Base-by-base conservation (phyloP, 2,329 filamentous ascomycete species). In the Nemania sp. region DNA sequence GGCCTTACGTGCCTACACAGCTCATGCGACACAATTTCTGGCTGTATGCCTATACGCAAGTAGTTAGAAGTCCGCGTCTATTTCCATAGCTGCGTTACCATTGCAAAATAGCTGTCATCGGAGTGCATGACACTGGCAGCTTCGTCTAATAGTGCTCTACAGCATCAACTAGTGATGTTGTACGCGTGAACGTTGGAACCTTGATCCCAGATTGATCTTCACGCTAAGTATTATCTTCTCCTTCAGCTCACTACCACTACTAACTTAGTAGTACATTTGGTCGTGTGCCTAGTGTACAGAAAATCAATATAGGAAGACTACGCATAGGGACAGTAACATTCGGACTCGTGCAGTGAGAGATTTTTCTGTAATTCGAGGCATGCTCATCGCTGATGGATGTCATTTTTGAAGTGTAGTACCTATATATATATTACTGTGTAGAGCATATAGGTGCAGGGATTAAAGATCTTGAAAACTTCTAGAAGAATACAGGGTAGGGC, bases 201-300 rank as follows among this genome's bases (percentile, higher is more conserved):
- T 34, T 46, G 50, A 53, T 56, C 54, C 49, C 20, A 14, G 49
- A 8, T 39, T 12, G 41, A 42, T 53, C 40, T 43, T 39, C 26
- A 8, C 23, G 15, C 31, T n/a, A 22, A 19, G 34, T 30, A 26
- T 20, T 33, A 3, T 31, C 14, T 23, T 22, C 11, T 30, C 37
- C n/a, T 40, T 20, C 39, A 49, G 26, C 24, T 12, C 22, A 6
- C 17, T 31, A 19, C 19, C 28, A 31, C 28, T 31, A 22, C 17
- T 31, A n/a, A n/a, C n/a, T n/a, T n/a, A n/a, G n/a, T n/a, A n/a
- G n/a, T n/a, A n/a, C n/a, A n/a, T n/a, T n/a, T n/a, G n/a, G 17
- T 20, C 31, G 26, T 43, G 9, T 28, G 28, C 28, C 9, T 31
- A 3, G 28, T 31, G 9, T 31, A 31, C 11, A n/a, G n/a, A n/a